Evolutionary conservation across 1,284 basidiomycete genomes (phyloP).

Genomic region (Sporisorium iseilematis-ciliati): DNA sequence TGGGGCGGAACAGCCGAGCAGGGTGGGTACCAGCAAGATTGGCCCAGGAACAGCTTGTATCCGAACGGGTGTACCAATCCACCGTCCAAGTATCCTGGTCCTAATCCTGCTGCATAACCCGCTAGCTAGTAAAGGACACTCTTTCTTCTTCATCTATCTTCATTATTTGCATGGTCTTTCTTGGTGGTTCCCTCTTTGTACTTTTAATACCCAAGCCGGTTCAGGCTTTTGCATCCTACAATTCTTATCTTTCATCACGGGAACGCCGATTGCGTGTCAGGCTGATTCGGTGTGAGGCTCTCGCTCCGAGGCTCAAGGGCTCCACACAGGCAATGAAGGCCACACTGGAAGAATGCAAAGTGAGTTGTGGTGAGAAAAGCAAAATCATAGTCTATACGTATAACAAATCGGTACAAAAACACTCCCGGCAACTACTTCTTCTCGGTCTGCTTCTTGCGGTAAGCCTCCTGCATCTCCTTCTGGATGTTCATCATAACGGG

Average conservation of each 20-base stretch:
- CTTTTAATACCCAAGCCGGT: constrained; percentile 3
- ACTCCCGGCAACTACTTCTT: constrained; percentile 48
- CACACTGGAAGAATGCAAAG: constrained; percentile 6
- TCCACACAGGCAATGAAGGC: not conserved
- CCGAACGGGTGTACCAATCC: constrained; percentile 49
- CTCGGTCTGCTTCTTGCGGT: constrained; percentile 59
- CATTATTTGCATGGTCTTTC: not conserved
- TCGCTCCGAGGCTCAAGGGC: too few relatives aligned
- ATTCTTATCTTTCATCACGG: not conserved
- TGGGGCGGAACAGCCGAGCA: constrained; percentile 58
- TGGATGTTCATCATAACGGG: constrained; percentile 91
- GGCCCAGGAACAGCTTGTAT: constrained; percentile 60
- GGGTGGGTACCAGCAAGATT: constrained; percentile 61
- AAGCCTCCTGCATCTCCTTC: constrained; percentile 79
- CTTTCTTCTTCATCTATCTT: not conserved
- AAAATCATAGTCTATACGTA: constrained; percentile 17
- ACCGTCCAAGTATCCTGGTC: constrained; percentile 45
- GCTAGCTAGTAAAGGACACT: not conserved
- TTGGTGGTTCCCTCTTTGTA: not conserved
- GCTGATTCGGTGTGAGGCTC: too few relatives aligned
- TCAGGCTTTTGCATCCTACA: not conserved
- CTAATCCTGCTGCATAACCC: constrained; percentile 26
- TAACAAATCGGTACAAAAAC: constrained; percentile 17
- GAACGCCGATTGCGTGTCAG: not conserved
- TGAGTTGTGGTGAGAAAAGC: constrained; percentile 24